These are phyloP conservation scores for Podospora didyma DNA, from an alignment of 495 filamentous ascomycete species.

Conservation along the genomic window DNA sequence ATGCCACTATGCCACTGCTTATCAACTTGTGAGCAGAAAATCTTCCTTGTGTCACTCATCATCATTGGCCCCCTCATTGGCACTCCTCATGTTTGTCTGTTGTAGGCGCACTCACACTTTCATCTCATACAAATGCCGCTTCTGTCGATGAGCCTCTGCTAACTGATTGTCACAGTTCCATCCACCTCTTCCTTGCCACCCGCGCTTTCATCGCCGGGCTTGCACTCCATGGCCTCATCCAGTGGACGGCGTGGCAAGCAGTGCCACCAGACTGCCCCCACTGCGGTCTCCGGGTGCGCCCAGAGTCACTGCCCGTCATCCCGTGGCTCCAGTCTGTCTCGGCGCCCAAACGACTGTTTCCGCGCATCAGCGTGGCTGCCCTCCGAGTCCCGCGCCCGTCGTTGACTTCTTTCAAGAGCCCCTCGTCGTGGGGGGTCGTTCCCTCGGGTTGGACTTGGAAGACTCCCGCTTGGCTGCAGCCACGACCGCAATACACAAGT, in stretches of 20 bases:
- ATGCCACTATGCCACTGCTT: slow-evolving; percentile 37
- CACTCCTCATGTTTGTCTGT: too few relatives aligned
- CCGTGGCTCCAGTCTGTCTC: slow-evolving; percentile 35
- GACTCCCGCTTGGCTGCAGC: slow-evolving; percentile 26
- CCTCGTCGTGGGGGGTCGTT: slow-evolving; percentile 13
- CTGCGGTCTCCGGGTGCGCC: slow-evolving; percentile 34
- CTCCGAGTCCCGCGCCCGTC: slow-evolving; percentile 9
- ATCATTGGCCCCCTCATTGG: too few relatives aligned
- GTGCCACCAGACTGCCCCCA: slow-evolving; percentile 38
- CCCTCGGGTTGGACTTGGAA: slow-evolving; percentile 19
- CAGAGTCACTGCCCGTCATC: slow-evolving; percentile 23
- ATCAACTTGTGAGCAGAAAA: slow-evolving; percentile 34
- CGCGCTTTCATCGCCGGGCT: slow-evolving; percentile 35
- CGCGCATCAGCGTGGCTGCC: slow-evolving; percentile 16
- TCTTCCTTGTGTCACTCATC: not conserved
- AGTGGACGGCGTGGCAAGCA: slow-evolving; percentile 33
- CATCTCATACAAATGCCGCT: too few relatives aligned
- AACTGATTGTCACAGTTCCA: slow-evolving; percentile 30
- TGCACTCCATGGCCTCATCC: slow-evolving; percentile 31
- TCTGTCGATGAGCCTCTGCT: too few relatives aligned
- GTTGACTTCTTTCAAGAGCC: slow-evolving; percentile 2
- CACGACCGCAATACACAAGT: slow-evolving; percentile 10
- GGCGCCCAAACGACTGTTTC: slow-evolving; percentile 13
- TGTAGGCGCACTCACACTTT: too few relatives aligned
- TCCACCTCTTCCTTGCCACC: slow-evolving; percentile 36